A percentile compares a stretch with the other conserved stretches of the same genome.
Evolutionary conservation across 2,329 filamentous ascomycete genomes (phyloP).

Genomic region (Trichoderma asperellum): DNA sequence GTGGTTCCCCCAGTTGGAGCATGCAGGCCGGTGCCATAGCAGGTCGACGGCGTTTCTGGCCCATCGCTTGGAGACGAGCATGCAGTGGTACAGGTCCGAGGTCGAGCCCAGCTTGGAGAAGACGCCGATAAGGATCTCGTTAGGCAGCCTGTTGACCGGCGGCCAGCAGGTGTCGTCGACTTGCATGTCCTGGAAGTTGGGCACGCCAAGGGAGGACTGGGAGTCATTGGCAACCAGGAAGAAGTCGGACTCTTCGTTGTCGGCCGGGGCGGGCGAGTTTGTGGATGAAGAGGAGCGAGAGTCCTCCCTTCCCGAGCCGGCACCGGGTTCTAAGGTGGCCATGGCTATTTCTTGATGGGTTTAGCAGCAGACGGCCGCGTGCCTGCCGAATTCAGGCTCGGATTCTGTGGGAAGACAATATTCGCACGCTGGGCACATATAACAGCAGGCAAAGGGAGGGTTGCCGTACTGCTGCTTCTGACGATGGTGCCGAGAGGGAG

Average conservation of each 20-base stretch:
- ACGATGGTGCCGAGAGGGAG: background rate
- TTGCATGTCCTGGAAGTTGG: slow-evolving; percentile 75
- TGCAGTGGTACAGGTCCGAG: slow-evolving; percentile 79
- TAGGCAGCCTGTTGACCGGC: slow-evolving; percentile 84
- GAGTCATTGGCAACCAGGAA: slow-evolving; percentile 90
- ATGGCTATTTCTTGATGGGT: slow-evolving; percentile 16
- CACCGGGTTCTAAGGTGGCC: slow-evolving; percentile 24
- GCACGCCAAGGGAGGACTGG: slow-evolving; percentile 84
- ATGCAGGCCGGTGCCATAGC: slow-evolving; percentile 92
- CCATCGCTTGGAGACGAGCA: slow-evolving; percentile 95
- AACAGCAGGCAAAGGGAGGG: slow-evolving; percentile 15
- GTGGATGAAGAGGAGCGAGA: slow-evolving; percentile 69
- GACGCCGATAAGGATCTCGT: slow-evolving; percentile 91
- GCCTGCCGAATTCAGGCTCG: background rate
- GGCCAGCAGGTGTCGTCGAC: slow-evolving; percentile 70
- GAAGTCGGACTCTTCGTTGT: slow-evolving; percentile 93
- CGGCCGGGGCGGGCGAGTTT: slow-evolving; percentile 73
- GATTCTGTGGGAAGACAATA: background rate
- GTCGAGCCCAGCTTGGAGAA: slow-evolving; percentile 81
- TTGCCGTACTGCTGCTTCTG: background rate
- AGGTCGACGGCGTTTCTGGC: slow-evolving; percentile 89
- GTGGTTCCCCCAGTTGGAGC: slow-evolving; percentile 83
- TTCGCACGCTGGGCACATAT: background rate
- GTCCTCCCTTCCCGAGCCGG: slow-evolving; percentile 51
- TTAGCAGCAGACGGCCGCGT: slow-evolving; percentile 17